Conservation (phyloP, 2,329 filamentous ascomycete species). For the Blastomyces silverae region DNA sequence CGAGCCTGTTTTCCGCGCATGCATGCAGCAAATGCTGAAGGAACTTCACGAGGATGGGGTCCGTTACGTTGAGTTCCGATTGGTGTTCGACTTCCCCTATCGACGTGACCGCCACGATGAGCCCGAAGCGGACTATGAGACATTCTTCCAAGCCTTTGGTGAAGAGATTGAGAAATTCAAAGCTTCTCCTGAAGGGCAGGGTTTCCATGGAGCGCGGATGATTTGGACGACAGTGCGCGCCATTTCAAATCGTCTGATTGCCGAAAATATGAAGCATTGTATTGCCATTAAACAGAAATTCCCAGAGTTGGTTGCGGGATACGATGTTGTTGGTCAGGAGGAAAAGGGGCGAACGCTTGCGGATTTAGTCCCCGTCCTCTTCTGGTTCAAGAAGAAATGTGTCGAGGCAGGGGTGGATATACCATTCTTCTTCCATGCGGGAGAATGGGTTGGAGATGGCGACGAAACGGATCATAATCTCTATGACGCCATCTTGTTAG, state of each 20-base stretch:
- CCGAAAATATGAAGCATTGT: slow-evolving; percentile 66
- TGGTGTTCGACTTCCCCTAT: slow-evolving; percentile 67
- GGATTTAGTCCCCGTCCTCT: slow-evolving; percentile 73
- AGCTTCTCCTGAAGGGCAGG: slow-evolving; percentile 58
- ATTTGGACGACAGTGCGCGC: slow-evolving; percentile 73
- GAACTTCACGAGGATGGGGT: slow-evolving; percentile 74
- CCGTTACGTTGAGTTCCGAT: slow-evolving; percentile 73
- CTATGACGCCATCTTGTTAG: slow-evolving; percentile 80
- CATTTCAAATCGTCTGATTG: slow-evolving; percentile 4
- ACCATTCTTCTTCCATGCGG: slow-evolving; percentile 94
- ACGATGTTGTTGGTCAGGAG: slow-evolving; percentile 85
- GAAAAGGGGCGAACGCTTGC: slow-evolving; percentile 67
- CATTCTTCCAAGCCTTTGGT: slow-evolving; percentile 65
- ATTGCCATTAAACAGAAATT: slow-evolving; percentile 65
- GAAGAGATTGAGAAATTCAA: slow-evolving; percentile 76
- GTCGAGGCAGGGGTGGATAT: slow-evolving; percentile 69
- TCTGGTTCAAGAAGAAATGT: slow-evolving; percentile 90
- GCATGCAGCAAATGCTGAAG: slow-evolving; percentile 63
- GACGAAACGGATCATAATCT: slow-evolving; percentile 75
- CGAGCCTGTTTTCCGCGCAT: slow-evolving; percentile 78
- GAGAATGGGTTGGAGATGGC: slow-evolving; percentile 77
- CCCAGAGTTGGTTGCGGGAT: slow-evolving; percentile 49
- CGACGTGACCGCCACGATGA: slow-evolving; percentile 57
- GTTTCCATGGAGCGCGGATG: slow-evolving; percentile 76
- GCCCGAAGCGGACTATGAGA: slow-evolving; percentile 60